Evolutionary conservation across 257 asterid genomes (phyloP).

Genomic region (Mitragyna speciosa): DNA sequence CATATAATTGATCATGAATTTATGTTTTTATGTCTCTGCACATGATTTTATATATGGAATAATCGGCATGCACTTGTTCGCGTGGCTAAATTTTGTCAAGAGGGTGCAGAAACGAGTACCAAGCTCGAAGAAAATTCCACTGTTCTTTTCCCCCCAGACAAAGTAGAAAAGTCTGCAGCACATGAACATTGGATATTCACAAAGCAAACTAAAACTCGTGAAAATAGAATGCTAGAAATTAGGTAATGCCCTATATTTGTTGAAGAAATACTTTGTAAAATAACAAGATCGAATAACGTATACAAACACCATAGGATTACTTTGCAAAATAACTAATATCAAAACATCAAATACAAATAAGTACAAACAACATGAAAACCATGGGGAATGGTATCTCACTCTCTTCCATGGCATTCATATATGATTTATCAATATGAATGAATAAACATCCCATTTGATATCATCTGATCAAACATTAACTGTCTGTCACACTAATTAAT

Average conservation of each 20-base stretch:
- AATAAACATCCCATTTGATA: not conserved
- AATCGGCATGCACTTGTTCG: not conserved
- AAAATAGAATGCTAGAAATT: not conserved
- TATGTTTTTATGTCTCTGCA: not conserved
- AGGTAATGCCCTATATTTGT: no score
- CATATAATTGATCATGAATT: not conserved
- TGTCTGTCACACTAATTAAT: not conserved
- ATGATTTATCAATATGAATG: not conserved
- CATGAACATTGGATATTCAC: not conserved
- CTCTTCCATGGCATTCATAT: not conserved
- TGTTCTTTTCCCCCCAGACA: not conserved
- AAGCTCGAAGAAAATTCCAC: not conserved
- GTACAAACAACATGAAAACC: not conserved
- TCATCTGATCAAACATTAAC: not conserved
- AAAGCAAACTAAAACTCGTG: not conserved
- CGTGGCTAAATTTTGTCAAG: not conserved
- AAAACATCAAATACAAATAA: not conserved
- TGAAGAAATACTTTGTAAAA: not conserved
- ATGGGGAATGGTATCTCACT: not conserved
- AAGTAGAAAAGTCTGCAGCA: not conserved
- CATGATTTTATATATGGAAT: not conserved
- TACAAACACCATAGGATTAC: not conserved
- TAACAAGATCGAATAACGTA: not conserved
- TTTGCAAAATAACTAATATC: not conserved
- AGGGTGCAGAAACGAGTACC: not conserved